Percentiles rank a stretch among this genome's conserved stretches.
Conservation (phyloP, 1,284 basidiomycete species). For the Exobasidium cylindrosporum region DNA sequence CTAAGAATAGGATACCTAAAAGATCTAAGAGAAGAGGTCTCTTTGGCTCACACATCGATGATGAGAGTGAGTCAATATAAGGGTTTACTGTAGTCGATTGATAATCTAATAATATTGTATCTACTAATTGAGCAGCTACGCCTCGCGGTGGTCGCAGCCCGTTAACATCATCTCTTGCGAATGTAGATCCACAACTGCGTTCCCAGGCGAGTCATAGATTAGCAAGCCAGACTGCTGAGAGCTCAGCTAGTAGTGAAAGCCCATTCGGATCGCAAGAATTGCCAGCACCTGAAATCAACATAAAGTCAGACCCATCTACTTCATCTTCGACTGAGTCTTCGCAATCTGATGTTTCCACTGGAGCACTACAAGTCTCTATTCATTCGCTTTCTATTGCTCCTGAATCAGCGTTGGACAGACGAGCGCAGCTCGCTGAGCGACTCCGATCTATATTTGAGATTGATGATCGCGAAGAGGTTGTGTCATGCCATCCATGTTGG, state of each 20-base stretch:
- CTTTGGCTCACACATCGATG: neutral
- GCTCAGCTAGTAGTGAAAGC: neutral
- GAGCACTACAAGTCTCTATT: slow-evolving; percentile 4
- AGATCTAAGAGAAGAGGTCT: neutral
- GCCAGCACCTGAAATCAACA: neutral
- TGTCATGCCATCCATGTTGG: slow-evolving; percentile 37
- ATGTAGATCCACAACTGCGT: neutral
- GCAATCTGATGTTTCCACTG: neutral
- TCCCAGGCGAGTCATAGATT: neutral
- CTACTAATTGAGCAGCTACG: too few species aligned
- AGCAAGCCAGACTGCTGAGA: neutral
- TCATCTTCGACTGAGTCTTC: slow-evolving; percentile 17
- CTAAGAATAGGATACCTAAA: too few species aligned
- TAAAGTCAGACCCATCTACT: slow-evolving; percentile 14
- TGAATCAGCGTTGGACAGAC: neutral
- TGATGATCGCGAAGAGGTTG: slow-evolving; percentile 25
- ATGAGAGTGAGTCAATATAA: neutral
- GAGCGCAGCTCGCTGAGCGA: slow-evolving; percentile 25
- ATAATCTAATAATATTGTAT: too few species aligned
- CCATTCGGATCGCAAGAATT: neutral
- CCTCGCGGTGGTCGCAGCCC: neutral
- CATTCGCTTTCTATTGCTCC: slow-evolving; percentile 1
- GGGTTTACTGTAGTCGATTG: too few species aligned
- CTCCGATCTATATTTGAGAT: slow-evolving; percentile 29
- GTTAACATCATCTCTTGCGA: neutral